Evolutionary conservation across 768 basidiomycete genomes (phyloP).

Genomic region (Leccinum variicolor): DNA sequence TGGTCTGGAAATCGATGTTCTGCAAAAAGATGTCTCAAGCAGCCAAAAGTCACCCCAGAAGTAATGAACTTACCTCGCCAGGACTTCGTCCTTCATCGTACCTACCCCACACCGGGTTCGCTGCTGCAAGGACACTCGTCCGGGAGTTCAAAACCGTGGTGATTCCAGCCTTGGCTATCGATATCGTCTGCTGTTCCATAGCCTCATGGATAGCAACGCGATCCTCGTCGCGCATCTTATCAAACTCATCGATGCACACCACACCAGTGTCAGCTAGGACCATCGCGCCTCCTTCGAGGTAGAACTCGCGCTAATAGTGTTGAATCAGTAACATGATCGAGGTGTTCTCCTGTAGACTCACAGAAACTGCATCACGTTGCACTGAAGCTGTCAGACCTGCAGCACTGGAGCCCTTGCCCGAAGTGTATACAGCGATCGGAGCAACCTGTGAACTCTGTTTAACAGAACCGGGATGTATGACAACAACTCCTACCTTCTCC

Average conservation of each 20-base stretch:
- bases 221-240: constrained; percentile 99
- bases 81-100: constrained; percentile 97
- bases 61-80: constrained; percentile 62
- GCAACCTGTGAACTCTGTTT: constrained; percentile 60
- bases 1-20: constrained; percentile 99
- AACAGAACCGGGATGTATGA: neutral
- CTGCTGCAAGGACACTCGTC: constrained; percentile 94
- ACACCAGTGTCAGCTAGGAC: constrained; percentile 97
- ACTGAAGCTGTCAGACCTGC: constrained; percentile 98
- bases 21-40: neutral
- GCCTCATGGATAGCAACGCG: constrained; percentile 99
- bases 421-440: constrained; percentile 97
- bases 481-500: constrained; percentile 62
- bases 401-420: constrained; percentile 97
- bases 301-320: constrained; percentile 82
- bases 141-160: constrained; percentile 96
- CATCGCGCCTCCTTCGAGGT: constrained; percentile 99
- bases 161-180: constrained; percentile 98
- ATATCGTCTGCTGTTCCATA: constrained; percentile 99
- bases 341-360: constrained; percentile 36
- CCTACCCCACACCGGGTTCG: constrained; percentile 96
- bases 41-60: neutral
- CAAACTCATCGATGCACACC: constrained; percentile 99
- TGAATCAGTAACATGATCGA: constrained; percentile 1
- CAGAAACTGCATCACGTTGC: constrained; percentile 88